A percentile compares a stretch with the other conserved stretches of the same genome.
phyloP scores from a whole-genome alignment of 345 rosid species.

The thale cress (Arabidopsis thaliana) region TAIR10.1 NC_003071.7:8441001-8441500 shows the following conservation, averaged over 20 bases:
- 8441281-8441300: slow-evolving; percentile 10
- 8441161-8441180: slow-evolving; percentile 37
- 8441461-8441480: slow-evolving; percentile 2
- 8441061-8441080: background rate
- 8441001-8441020: slow-evolving; percentile 82
- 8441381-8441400: background rate
- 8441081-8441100: slow-evolving; percentile 3
- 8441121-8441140: slow-evolving; percentile 44
- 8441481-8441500: background rate
- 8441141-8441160: slow-evolving; percentile 58
- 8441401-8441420: background rate
- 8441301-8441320: background rate
- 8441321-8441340: too few relatives aligned
- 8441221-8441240: slow-evolving; percentile 33
- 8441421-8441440: background rate
- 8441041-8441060: slow-evolving; percentile 46
- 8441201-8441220: slow-evolving; percentile 31
- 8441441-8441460: slow-evolving; percentile 30
- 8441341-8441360: too few relatives aligned
- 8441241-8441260: slow-evolving; percentile 27
- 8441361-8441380: background rate
- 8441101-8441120: slow-evolving; percentile 33
- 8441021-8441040: slow-evolving; percentile 98
- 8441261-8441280: slow-evolving; percentile 29
- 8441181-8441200: slow-evolving; percentile 24